Evolutionary conservation across 163 green algal genomes (phyloP), one percentile per base, ranked within the genome.

Genomic region (Volvox carteri): DNA sequence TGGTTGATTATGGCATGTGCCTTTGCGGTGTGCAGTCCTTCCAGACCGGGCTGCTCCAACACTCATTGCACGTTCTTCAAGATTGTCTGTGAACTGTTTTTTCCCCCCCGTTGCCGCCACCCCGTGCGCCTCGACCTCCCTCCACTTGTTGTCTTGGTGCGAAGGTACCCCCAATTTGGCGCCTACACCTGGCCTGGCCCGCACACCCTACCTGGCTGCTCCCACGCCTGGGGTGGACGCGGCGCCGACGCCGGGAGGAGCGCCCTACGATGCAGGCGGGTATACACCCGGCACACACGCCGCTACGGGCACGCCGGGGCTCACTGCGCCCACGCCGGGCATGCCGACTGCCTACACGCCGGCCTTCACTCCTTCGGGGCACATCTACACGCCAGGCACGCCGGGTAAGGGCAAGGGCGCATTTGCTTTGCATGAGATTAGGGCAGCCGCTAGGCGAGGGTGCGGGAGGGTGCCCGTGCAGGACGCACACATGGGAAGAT

Each of bases 271-370:
- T 18, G 25, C 58, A 23, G 75, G 48, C 4, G 78, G 90, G 50
- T 96, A 95, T 90, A 88, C 92, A 19, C 87, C 90, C 18, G 91
- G 91, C 30, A 87, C 75, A 90, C 95, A 93, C 16, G 91, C 92
- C 11, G 89, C 85, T 7, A 93, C 91, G 76, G 81, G 65, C 65
- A 94, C 93, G 1, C 93, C 93, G 5, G 91, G 91, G 41, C 90
- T 89, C 74, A 44, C 88, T 4, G 92, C 91, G 1, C 87, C 76
- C 75, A 94, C 90, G 9, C 91, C 93, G 0, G 92, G 89, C 41
- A 85, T 46, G 72, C 68, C 60, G 9, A 67, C 46, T 48, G 58
- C 42, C 35, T 86, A 81, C 52, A 84, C 77, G 42, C 85, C 58
- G n/a, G 88, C 48, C 41, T 92, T 78, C 68, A 89, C 84, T n/a